Conservation (phyloP, 441 rosid genomes). For the Flueggea neowawraea region DNA sequence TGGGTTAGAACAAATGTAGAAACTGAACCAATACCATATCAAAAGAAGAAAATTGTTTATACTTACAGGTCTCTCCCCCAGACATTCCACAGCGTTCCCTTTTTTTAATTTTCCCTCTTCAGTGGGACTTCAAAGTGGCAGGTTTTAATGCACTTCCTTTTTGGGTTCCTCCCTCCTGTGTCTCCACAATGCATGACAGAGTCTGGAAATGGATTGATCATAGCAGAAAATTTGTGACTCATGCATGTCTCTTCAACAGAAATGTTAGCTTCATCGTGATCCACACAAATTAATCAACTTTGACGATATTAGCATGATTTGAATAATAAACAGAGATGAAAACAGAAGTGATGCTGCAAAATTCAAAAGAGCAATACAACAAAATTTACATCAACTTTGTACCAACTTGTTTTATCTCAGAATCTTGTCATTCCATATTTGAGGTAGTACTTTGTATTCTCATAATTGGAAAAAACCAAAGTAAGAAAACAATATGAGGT, state of each 20-base stretch:
- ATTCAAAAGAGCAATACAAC: no score
- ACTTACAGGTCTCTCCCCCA: background rate
- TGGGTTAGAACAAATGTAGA: conserved; percentile 18
- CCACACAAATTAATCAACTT: background rate
- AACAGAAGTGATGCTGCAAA: no score
- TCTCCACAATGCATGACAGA: background rate
- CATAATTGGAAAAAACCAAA: no score
- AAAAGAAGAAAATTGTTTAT: conserved; percentile 13
- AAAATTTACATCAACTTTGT: no score
- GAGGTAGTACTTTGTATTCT: no score
- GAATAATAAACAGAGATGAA: no score
- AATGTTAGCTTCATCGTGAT: background rate
- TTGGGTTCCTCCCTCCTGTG: background rate
- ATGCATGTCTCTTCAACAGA: background rate
- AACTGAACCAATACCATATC: conserved; percentile 5
- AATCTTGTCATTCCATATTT: no score
- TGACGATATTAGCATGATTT: background rate
- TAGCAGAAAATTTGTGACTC: background rate
- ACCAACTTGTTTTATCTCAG: no score
- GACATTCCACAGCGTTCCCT: background rate
- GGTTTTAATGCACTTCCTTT: background rate
- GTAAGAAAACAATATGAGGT: no score
- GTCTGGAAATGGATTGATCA: background rate
- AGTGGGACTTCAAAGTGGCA: conserved; percentile 13
- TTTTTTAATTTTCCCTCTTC: background rate